Evolutionary conservation across 148 eudicot genomes (phyloP), one percentile per base, ranked within the genome.

Genomic region (Diospyros lotus): DNA sequence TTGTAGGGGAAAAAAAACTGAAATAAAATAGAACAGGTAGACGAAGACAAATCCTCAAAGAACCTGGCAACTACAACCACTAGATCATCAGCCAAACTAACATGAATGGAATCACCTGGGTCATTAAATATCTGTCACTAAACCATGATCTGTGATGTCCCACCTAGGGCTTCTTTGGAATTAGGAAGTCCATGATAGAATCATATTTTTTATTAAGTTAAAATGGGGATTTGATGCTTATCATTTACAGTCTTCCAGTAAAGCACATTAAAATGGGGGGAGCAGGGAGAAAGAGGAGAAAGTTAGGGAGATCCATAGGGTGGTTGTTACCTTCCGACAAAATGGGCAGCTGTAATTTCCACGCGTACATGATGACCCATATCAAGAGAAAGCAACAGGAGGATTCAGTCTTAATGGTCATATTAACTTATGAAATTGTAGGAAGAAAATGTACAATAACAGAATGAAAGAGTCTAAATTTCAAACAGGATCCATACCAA

Each of bases 271-370:
- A 48, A 48, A 48, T 48, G 52, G 12, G 3, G 15, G 18, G 3
- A 9, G 0, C 18, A 44, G 17, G 54, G 42, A 42, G 7, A 9
- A 62, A 15, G 59, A 18, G 4, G 8, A 59, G 39, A 28, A 28
- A 43, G 15, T 6, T 13, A 55, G 28, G 38, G 61, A 77, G 13
- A 41, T 39, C 14, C 44, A 53, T 2, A 3, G 53, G n/a, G 48
- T 48, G 81, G 58, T 53, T 40, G 3, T 80, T 90, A 95, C 97
- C 97, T 95, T 95, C 74, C 96, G 87, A 80, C 98, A 95, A 77
- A 95, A 95, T 55, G 98, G 98, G 80, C 98, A 95, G 88, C 98
- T 95, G 89, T 75, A 74, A 73, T 58, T 75, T 76, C 67, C 80
- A 75, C 6, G 63, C 17, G 54, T 59, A 72, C 79, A 73, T 58